Base-by-base conservation (phyloP, 2,329 filamentous ascomycete genomes). In the Cryoendolithus antarcticus region DNA sequence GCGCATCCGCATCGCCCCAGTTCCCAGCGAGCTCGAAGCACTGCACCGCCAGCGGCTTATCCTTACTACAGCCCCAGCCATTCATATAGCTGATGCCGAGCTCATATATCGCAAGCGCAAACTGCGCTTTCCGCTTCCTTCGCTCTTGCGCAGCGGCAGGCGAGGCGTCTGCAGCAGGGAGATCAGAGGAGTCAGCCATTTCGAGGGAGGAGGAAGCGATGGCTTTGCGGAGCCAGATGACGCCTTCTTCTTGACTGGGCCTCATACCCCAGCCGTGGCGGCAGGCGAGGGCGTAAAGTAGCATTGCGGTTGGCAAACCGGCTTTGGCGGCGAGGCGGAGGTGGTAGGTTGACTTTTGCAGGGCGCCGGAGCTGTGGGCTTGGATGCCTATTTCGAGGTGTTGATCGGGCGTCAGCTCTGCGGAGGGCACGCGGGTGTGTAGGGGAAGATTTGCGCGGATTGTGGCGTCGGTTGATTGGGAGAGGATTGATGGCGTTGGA, bases 181-280 rank as follows among this genome's bases (percentile, higher is more conserved):
- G 73, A 66, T 35, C 33, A 24, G 45, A 37, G 27, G 29, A 40
- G 13, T 41, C 44, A 34, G 37, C 43, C 32, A 36, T 34, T 38
- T 42, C 36, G 19, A 37, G 34, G 27, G 27, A 36, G 3, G 85
- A 85, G 39, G 74, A 80, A 54, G 95, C 85, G 6, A 91, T 86
- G 3, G 91, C 91, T 57, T 88, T 91, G 34, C 86, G 78, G 41
- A 98, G 67, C 91, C 91, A 98, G 51, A 81, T 74, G 1, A 96
- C 83, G 6, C 86, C 91, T 62, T 98, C 91, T 35, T 73, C 73
- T 54, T 86, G 86, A 58, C 94, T 95, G 6, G 86, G 75, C 7
- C 88, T 80, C 85, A 96, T 95, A 11, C 91, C 91, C 91, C 91
- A 98, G 35, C 91, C 91, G 57, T 98, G 91, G 36, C 91, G 76